A percentile compares a stretch with the other conserved stretches of the same genome.
phyloP scores from a whole-genome alignment of 305 asterid species.

The Salvia sclarea region DNA sequence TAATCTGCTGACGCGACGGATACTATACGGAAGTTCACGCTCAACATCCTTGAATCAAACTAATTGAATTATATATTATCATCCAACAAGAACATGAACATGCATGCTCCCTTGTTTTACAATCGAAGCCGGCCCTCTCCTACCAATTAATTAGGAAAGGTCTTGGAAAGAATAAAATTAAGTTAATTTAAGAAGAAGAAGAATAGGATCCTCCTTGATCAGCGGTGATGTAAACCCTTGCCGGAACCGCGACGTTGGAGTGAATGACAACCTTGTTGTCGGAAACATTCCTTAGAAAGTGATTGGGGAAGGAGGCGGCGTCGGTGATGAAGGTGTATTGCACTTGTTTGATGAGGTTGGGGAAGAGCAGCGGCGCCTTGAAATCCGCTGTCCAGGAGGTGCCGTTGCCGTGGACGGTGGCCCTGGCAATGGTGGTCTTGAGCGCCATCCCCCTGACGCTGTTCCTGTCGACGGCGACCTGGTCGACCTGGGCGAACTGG shows the following conservation, averaged over 20 bases:
- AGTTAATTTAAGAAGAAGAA: not conserved
- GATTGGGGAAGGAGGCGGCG: conserved; percentile 51
- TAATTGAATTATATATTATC: too few relatives aligned
- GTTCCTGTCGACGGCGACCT: conserved; percentile 64
- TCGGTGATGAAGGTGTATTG: conserved; percentile 60
- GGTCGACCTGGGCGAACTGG: conserved; percentile 51
- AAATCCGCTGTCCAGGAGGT: conserved; percentile 72
- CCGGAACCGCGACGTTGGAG: conserved; percentile 50
- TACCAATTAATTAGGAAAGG: not conserved
- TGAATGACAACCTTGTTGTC: conserved; percentile 61
- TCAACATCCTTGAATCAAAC: not conserved
- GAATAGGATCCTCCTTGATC: conserved; percentile 60
- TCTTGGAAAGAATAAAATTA: not conserved
- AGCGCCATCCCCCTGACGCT: conserved; percentile 65
- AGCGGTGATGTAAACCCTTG: conserved; percentile 56
- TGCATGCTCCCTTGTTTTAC: not conserved
- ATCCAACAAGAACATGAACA: not conserved
- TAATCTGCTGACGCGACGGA: not conserved
- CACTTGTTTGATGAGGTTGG: conserved; percentile 54
- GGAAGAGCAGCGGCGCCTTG: conserved; percentile 65
- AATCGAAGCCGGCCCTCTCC: not conserved
- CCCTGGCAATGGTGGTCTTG: conserved; percentile 65
- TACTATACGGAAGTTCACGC: too few relatives aligned
- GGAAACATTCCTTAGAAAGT: conserved; percentile 58
- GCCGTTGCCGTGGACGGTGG: conserved; percentile 47